Conservation (phyloP, 75 land plant genomes). For the Gnetum montanum region DNA sequence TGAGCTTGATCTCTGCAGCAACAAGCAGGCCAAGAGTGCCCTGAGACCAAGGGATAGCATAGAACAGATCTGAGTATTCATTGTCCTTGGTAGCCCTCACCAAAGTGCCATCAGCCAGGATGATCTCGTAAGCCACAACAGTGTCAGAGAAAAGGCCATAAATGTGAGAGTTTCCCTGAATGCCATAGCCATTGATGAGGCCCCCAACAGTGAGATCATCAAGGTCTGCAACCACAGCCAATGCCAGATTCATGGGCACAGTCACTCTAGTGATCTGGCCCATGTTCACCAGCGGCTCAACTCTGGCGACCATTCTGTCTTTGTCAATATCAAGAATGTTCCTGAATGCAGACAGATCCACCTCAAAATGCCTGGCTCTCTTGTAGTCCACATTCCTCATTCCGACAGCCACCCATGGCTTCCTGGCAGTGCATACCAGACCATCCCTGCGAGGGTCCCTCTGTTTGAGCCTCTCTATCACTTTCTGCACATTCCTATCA, state of each 20-base stretch:
- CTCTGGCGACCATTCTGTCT: conserved; percentile 72
- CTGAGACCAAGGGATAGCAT: conserved; percentile 96
- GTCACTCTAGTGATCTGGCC: conserved; percentile 77
- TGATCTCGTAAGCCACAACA: conserved; percentile 86
- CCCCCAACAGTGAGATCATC: conserved; percentile 94
- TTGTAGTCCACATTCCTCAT: conserved; percentile 98
- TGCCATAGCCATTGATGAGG: conserved; percentile 89
- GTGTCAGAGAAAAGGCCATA: conserved; percentile 91
- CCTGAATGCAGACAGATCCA: conserved; percentile 78
- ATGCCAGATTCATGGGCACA: conserved; percentile 78
- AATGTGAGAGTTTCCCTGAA: conserved; percentile 87
- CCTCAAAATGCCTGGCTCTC: conserved; percentile 94
- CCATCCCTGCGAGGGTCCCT: conserved; percentile 72
- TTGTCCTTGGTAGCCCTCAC: conserved; percentile 87
- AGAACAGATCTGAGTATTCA: conserved; percentile 79
- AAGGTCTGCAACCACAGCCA: conserved; percentile 89
- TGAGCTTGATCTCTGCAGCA: conserved; percentile 88
- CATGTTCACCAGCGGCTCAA: conserved; percentile 89
- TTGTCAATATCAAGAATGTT: conserved; percentile 68
- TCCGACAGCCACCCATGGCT: conserved; percentile 91
- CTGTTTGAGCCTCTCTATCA: conserved; percentile 68
- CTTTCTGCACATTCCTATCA: conserved; percentile 75
- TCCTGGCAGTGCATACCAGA: conserved; percentile 90
- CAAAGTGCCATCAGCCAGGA: conserved; percentile 67
- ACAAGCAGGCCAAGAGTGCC: conserved; percentile 91